Evolutionary conservation across 768 basidiomycete species (phyloP).

Genomic region (Suillus alpinus): DNA sequence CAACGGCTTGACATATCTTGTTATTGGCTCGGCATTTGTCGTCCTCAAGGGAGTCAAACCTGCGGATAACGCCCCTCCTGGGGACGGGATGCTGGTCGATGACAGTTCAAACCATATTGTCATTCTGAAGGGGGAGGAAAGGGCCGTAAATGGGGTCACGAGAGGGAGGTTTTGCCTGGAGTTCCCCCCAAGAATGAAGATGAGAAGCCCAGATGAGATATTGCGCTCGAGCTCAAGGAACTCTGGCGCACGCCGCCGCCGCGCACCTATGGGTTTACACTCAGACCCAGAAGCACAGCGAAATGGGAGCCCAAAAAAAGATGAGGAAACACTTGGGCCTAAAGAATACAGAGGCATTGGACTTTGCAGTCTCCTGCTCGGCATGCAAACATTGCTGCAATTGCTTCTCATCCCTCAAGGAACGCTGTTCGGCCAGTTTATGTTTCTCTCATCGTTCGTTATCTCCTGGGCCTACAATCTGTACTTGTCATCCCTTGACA

Average conservation of each 20-base stretch:
- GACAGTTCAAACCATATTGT: conserved; percentile 17
- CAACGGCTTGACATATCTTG: conserved; percentile 29
- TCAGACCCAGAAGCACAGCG: not conserved
- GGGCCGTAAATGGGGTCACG: conserved; percentile 26
- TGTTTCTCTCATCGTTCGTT: conserved; percentile 17
- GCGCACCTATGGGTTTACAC: too few relatives aligned
- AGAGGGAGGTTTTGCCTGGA: conserved; percentile 32
- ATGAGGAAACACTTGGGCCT: not conserved
- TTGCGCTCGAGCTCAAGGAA: too few relatives aligned
- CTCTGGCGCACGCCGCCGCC: too few relatives aligned
- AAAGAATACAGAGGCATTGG: conserved; percentile 6
- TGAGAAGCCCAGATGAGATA: not conserved
- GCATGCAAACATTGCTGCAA: conserved; percentile 16
- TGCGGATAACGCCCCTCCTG: conserved; percentile 21
- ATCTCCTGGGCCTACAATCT: conserved; percentile 21
- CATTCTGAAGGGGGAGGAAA: conserved; percentile 27
- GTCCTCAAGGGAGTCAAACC: conserved; percentile 21
- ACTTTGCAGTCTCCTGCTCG: conserved; percentile 14
- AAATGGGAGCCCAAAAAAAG: not conserved
- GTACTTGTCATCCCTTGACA: conserved; percentile 26
- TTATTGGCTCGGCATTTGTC: conserved; percentile 25
- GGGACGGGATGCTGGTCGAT: conserved; percentile 26
- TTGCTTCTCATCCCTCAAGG: conserved; percentile 20
- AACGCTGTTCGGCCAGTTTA: conserved; percentile 17
- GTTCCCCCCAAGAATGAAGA: conserved; percentile 4